Evolutionary conservation across 345 rosid genomes (phyloP), one percentile per base, ranked within the genome.

Genomic region (Pelargonium nanum): DNA sequence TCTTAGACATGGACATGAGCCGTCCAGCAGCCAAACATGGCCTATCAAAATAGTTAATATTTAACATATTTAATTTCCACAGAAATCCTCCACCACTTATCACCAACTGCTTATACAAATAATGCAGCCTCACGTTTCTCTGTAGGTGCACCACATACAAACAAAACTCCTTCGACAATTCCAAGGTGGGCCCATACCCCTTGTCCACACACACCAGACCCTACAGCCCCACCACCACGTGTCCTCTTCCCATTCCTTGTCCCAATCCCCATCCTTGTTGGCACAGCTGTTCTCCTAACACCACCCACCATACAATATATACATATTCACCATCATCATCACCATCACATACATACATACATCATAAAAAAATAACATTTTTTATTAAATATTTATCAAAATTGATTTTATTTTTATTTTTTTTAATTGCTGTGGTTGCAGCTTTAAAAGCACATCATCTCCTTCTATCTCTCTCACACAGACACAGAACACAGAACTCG

Each of bases 401-500:
- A n/a, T n/a, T n/a, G n/a, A n/a, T n/a, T n/a, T n/a, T n/a, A n/a
- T n/a, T n/a, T n/a, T n/a, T n/a, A n/a, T n/a, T 1, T 6, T 50
- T 4, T 22, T 34, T 12, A 0, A 32, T 54, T 2, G 19, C 26
- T 13, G 32, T 56, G 73, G 60, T 21, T 45, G 25, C 74, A 70
- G 61, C 78, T 74, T 68, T 82, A 77, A 67, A 77, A 74, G 60
- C 45, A 30, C 65, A 25, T 21, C 61, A 55, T 16, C 71, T 20
- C 68, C 55, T 34, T 21, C 26, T 24, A 53, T 26, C 56, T 56
- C 5, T 52, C 62, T 45, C 61, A 24, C 65, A 26, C 63, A n/a
- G 8, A 26, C 68, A 58, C 22, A 17, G 60, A 26, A 26, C 30
- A 59, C 26, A 30, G 60, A 26, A 26, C 30, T 56, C 26, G 24